Conservation (phyloP, 2,329 filamentous ascomycete genomes). For the Coniosporium tulheliwenetii region DNA sequence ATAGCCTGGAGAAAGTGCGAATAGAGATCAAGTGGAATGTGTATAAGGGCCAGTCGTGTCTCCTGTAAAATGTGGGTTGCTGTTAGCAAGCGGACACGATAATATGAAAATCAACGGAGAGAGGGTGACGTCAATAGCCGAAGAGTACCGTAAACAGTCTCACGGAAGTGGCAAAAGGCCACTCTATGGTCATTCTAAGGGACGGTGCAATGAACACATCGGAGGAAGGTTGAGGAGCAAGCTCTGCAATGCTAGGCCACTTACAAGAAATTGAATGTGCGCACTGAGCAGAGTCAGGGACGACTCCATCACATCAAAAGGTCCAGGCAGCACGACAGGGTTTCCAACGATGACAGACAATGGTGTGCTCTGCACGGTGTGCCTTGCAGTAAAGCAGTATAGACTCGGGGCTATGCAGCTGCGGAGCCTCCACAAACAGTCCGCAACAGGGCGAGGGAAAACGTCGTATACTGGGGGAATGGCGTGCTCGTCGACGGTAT, state of each 20-base stretch:
- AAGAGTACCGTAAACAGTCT: too few species aligned
- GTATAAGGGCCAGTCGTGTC: slow-evolving; percentile 72
- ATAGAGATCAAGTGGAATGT: slow-evolving; percentile 71
- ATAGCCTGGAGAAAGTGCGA: slow-evolving; percentile 71
- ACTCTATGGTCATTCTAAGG: neutral
- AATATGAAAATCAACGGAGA: too few species aligned
- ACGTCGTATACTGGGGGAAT: neutral
- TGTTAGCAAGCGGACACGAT: too few species aligned
- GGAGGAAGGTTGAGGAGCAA: neutral
- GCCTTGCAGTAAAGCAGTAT: neutral
- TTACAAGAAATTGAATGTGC: slow-evolving; percentile 32
- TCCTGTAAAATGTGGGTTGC: slow-evolving; percentile 40
- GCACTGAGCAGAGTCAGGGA: slow-evolving; percentile 31
- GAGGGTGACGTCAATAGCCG: too few species aligned
- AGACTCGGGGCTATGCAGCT: neutral
- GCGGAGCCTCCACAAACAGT: too few species aligned
- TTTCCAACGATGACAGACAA: neutral
- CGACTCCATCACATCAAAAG: slow-evolving; percentile 17
- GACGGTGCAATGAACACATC: neutral
- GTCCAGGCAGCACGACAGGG: neutral
- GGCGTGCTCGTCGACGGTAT: neutral
- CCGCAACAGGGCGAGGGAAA: too few species aligned
- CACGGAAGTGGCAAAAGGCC: neutral
- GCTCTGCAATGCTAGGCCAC: slow-evolving; percentile 8
- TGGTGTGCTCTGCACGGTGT: neutral